These are phyloP conservation scores for Umbelopsis ramanniana DNA, from an alignment of 192 early-diverging fungal species.

Conservation along the genomic window DNA sequence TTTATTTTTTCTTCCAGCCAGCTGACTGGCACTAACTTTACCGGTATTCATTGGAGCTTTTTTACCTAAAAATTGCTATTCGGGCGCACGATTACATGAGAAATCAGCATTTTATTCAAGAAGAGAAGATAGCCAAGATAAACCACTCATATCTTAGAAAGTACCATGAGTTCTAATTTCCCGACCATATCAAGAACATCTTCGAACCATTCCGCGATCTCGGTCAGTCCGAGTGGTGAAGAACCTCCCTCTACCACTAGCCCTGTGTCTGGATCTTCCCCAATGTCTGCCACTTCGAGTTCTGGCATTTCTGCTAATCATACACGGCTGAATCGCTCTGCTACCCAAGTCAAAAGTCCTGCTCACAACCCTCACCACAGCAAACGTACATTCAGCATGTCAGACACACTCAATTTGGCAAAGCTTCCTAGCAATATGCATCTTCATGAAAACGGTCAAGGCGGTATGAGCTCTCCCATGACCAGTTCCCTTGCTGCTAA, in stretches of 20 bases:
- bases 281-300: neutral
- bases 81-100: conserved; percentile 6
- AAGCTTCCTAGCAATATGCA: conserved; percentile 14
- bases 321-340: conserved; percentile 11
- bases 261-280: neutral
- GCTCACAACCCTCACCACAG: conserved; percentile 13
- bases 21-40: conserved; percentile 8
- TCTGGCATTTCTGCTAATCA: neutral
- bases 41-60: neutral
- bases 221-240: conserved; percentile 8
- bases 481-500: neutral
- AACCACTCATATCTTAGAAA: conserved; percentile 7
- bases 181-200: conserved; percentile 20
- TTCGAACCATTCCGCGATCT: conserved; percentile 19
- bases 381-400: conserved; percentile 21
- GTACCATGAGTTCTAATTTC: conserved; percentile 18
- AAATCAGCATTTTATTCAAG: neutral
- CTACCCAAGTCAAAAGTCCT: neutral
- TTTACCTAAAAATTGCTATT: neutral
- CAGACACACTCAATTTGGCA: neutral
- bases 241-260: neutral
- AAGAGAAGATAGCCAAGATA: conserved; percentile 3
- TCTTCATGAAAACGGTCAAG: conserved; percentile 14
- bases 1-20: neutral
- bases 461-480: conserved; percentile 3